These are phyloP conservation scores for Arthrobotrys sinensis DNA, from an alignment of 2,329 filamentous ascomycete species.

Conservation along the genomic window DNA sequence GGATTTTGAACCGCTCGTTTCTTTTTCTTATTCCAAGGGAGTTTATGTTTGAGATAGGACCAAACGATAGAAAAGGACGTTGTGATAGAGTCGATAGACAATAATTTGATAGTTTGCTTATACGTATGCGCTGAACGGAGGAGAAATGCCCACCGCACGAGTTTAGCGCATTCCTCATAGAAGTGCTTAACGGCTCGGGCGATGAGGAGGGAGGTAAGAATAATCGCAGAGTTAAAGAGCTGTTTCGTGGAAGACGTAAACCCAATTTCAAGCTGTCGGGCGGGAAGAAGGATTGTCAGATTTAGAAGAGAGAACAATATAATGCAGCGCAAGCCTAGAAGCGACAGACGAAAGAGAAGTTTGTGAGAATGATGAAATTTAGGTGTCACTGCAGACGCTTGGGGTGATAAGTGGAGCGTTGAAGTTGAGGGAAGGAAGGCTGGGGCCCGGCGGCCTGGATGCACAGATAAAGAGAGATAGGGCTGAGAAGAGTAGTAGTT, in stretches of 20 bases:
- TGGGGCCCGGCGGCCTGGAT: no score
- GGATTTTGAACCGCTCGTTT: neutral
- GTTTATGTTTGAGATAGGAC: conserved; percentile 3
- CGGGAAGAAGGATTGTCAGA: conserved; percentile 2
- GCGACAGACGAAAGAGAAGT: conserved; percentile 1
- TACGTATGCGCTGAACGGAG: conserved; percentile 4
- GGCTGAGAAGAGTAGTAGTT: no score
- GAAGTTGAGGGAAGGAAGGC: no score
- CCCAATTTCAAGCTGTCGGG: conserved; percentile 20
- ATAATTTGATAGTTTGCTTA: neutral
- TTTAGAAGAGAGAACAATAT: conserved; percentile 17
- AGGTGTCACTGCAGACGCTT: neutral
- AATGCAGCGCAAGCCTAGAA: neutral
- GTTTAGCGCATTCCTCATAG: conserved; percentile 25
- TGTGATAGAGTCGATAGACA: conserved; percentile 10
- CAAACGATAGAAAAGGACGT: conserved; percentile 4
- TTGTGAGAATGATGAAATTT: conserved; percentile 19
- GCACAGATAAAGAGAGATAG: no score
- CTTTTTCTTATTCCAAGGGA: neutral
- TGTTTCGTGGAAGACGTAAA: conserved; percentile 12
- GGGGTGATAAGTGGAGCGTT: no score
- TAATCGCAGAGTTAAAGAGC: conserved; percentile 16
- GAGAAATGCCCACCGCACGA: conserved; percentile 12
- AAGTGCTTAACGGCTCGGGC: conserved; percentile 20
- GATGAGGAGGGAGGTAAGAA: conserved; percentile 19